Evolutionary conservation across 2,329 filamentous ascomycete species (phyloP).

Genomic region (Xylaria sp.): DNA sequence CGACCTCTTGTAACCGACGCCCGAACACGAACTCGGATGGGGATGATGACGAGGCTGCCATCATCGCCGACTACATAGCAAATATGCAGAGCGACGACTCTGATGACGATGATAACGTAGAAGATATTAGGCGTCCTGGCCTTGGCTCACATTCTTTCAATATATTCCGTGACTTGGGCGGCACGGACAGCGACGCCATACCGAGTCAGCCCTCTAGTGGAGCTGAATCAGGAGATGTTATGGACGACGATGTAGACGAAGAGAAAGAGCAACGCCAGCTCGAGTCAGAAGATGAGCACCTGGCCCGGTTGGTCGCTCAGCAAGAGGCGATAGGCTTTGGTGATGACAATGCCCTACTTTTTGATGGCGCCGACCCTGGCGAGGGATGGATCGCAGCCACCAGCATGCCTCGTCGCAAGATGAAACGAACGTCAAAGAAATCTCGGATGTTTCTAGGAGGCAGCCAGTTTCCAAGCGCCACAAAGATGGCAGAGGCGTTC

Average conservation of each 20-base stretch:
- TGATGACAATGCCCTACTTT: conserved; percentile 67
- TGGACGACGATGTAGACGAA: conserved; percentile 52
- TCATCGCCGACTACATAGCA: conserved; percentile 76
- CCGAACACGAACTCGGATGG: conserved; percentile 17
- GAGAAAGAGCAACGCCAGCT: conserved; percentile 48
- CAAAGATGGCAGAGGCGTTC: conserved; percentile 60
- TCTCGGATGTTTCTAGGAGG: conserved; percentile 45
- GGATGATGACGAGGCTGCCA: conserved; percentile 62
- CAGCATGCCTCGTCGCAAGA: conserved; percentile 45
- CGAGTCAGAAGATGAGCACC: conserved; percentile 67
- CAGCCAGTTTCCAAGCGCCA: conserved; percentile 55
- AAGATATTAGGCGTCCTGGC: conserved; percentile 40
- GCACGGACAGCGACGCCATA: conserved; percentile 55
- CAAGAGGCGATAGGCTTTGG: conserved; percentile 72
- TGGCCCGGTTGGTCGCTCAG: conserved; percentile 70
- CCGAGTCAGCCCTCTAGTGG: conserved; percentile 42
- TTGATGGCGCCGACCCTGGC: conserved; percentile 59
- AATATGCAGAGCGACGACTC: conserved; percentile 64
- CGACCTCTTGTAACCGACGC: conserved; percentile 14
- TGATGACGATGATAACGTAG: conserved; percentile 44
- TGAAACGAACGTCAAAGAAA: conserved; percentile 45
- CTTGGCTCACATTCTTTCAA: conserved; percentile 46
- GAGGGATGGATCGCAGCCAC: conserved; percentile 48
- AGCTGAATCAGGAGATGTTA: conserved; percentile 48
- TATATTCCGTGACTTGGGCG: conserved; percentile 57